Evolutionary conservation across 1,139 yeast genomes (phyloP).

Genomic region (Taphrina communis): DNA sequence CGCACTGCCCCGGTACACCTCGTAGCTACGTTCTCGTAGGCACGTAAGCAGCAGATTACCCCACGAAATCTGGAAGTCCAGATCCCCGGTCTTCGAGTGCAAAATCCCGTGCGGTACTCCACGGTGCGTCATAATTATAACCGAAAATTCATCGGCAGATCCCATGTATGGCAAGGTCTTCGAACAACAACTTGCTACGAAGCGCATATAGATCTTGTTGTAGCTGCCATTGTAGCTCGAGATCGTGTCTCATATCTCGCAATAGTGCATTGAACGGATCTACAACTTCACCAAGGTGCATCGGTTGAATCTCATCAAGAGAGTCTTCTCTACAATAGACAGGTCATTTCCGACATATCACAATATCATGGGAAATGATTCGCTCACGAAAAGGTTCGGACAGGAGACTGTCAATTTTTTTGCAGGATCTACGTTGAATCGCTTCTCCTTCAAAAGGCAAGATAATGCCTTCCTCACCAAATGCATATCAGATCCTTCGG

Average conservation of each 20-base stretch:
- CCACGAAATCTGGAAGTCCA: not conserved
- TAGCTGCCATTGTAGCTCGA: too few species aligned
- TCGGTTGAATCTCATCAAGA: constrained; percentile 15
- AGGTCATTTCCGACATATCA: constrained; percentile 29
- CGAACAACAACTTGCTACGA: not conserved
- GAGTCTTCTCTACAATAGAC: constrained; percentile 11
- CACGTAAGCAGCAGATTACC: not conserved
- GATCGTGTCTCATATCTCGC: too few species aligned
- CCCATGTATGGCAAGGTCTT: too few species aligned
- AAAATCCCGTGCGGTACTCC: not conserved
- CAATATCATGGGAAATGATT: constrained; percentile 16
- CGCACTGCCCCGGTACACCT: too few species aligned
- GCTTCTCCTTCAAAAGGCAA: constrained; percentile 79
- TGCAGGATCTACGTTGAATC: constrained; percentile 69
- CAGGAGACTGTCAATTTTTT: constrained; percentile 47
- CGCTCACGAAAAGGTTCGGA: constrained; percentile 26
- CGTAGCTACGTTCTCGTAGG: not conserved
- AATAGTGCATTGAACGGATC: too few species aligned
- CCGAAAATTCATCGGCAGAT: too few species aligned
- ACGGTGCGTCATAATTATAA: too few species aligned
- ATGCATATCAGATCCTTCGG: constrained; percentile 60
- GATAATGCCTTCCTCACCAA: constrained; percentile 64
- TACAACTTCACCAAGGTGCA: constrained; percentile 9
- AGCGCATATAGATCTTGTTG: not conserved
- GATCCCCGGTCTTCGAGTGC: not conserved